Conservation (phyloP, 2,329 filamentous ascomycete genomes). For the Ophiostoma perfectum region DNA sequence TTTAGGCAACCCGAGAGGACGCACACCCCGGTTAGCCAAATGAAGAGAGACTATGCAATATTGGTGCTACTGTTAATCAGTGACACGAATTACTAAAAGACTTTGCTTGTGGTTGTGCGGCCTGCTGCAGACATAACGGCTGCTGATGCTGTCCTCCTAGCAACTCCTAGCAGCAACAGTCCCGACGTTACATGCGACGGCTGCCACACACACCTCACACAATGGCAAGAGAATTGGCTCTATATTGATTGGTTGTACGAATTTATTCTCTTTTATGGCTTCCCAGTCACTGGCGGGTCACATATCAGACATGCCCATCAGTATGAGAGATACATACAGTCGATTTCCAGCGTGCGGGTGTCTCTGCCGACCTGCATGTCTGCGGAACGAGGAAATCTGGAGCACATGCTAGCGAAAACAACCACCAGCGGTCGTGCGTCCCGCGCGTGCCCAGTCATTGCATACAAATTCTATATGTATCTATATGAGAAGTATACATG, state of each 20-base stretch:
- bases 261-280: background rate
- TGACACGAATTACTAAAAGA: too few species aligned
- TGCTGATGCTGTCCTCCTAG: too few species aligned
- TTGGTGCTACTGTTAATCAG: too few species aligned
- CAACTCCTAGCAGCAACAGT: too few species aligned
- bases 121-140: too few species aligned
- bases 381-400: background rate
- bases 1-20: background rate
- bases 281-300: background rate
- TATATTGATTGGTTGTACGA: background rate
- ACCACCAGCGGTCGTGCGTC: background rate
- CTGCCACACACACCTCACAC: too few species aligned
- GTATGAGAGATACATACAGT: background rate
- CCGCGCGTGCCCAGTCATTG: background rate
- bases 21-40: background rate
- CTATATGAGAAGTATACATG: too few species aligned
- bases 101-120: too few species aligned
- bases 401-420: background rate
- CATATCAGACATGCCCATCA: background rate
- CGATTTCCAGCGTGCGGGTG: background rate
- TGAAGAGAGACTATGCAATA: too few species aligned
- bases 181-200: too few species aligned
- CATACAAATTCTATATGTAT: background rate
- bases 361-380: constrained; percentile 1
- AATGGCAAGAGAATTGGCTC: background rate